Base-by-base conservation (phyloP, 306 rosid genomes). In the Luffa acutangula region DNA sequence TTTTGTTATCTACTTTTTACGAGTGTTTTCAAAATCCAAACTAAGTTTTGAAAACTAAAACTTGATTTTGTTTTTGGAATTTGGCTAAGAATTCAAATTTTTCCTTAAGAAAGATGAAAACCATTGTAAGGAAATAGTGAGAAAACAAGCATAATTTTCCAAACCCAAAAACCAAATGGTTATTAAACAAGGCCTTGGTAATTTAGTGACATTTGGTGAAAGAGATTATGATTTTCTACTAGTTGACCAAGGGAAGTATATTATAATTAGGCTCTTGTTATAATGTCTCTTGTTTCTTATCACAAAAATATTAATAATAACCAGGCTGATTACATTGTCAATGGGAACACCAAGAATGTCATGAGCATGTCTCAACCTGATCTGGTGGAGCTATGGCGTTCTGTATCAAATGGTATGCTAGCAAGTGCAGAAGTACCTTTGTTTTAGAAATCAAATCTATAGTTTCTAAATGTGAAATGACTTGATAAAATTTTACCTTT, bases 341-440 rank as follows among this genome's bases (percentile, higher is more conserved):
- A 83, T 83, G 97, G 99, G 58, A 95, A 89, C 84, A 87, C 94
- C 88, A 95, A 95, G 89, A 93, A 91, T 90, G 87, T 95, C 45
- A 95, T 95, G 99, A 95, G 91, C 91, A 91, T 95, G 96, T 93
- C 99, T 76, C 97, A 95, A 84, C 80, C 92, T 84, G 99, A 95
- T 88, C 97, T 93, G 82, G 87, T 85, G 91, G 99, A 93, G 83
- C 97, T 95, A 67, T 95, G 99, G 99, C 89, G 83, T 77, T 88
- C 96, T 21, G 94, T 93, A 67, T 84, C 86, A 54, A 88, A 88
- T 82, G 88, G 99, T 93, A 91, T 72, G 87, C 43, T 76, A 81
- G 70, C 64, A 81, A 84, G 39, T 63, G 76, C 60, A 48, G 9
- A 25, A 46, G 42, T 25, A 25, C 77, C 58, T 46, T 46, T 7